These are phyloP conservation scores for Trichopus zeylanicus DNA, from an alignment of 116 monocot species.

Conservation along the genomic window DNA sequence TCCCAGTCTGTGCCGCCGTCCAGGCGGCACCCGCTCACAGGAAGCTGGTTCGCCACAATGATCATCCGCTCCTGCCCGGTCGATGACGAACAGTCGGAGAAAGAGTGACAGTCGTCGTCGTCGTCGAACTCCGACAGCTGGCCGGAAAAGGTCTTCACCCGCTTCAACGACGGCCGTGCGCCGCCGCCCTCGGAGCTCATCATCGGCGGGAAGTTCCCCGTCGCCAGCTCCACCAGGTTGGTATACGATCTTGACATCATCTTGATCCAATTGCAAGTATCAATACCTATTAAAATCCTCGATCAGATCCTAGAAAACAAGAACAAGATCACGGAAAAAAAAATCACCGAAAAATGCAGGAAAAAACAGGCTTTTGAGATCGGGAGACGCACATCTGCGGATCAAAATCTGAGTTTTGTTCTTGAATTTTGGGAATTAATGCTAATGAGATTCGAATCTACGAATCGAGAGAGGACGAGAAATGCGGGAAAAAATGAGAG, in stretches of 20 bases:
- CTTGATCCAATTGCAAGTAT: slow-evolving; percentile 2
- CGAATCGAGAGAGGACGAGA: too few relatives aligned
- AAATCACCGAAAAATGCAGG: neutral
- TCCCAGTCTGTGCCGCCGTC: slow-evolving; percentile 54
- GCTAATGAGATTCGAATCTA: too few relatives aligned
- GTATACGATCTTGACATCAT: slow-evolving; percentile 87
- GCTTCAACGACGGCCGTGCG: slow-evolving; percentile 23
- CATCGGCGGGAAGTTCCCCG: slow-evolving; percentile 52
- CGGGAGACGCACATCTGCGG: too few relatives aligned
- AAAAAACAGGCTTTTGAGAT: neutral
- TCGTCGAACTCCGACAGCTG: slow-evolving; percentile 60
- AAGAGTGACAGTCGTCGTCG: slow-evolving; percentile 57
- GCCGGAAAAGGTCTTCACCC: slow-evolving; percentile 57
- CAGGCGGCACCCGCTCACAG: slow-evolving; percentile 36
- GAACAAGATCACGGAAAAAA: neutral
- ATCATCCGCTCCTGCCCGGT: slow-evolving; percentile 55
- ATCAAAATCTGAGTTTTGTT: too few relatives aligned
- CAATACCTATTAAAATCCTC: neutral
- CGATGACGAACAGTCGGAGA: slow-evolving; percentile 61
- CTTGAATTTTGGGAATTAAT: too few relatives aligned
- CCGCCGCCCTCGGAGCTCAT: slow-evolving; percentile 10
- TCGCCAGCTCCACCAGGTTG: slow-evolving; percentile 61
- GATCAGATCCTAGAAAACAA: neutral
- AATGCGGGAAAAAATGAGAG: too few relatives aligned
- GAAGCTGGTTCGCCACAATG: slow-evolving; percentile 63